A percentile compares a stretch with the other conserved stretches of the same genome.
Conservation (phyloP, 495 filamentous ascomycete genomes). For the Niebla homalea region DNA sequence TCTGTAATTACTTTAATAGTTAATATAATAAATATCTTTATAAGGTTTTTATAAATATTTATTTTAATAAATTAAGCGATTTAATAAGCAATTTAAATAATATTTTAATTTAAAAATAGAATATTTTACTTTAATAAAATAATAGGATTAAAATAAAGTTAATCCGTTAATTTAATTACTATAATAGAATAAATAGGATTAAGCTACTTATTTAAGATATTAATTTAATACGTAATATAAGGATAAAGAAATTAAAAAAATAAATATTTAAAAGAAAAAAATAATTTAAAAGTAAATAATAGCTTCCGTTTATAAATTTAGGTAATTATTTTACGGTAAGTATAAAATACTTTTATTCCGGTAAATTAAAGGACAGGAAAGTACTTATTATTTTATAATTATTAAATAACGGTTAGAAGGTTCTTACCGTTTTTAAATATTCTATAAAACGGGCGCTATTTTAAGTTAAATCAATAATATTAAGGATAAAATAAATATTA, state of each 20-base stretch:
- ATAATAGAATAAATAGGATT: background rate
- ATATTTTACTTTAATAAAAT: background rate
- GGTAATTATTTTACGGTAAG: background rate
- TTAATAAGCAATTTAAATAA: background rate
- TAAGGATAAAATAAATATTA: background rate
- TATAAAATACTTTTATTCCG: too few species aligned
- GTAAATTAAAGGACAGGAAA: too few species aligned
- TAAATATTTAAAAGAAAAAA: too few species aligned
- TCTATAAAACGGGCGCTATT: background rate
- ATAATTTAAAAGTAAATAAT: background rate
- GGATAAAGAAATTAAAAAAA: background rate
- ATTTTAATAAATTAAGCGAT: background rate
- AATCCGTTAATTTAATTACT: background rate
- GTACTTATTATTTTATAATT: too few species aligned
- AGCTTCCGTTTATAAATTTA: background rate
- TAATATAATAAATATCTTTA: background rate
- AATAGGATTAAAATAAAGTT: too few species aligned
- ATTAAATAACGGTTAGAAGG: too few species aligned
- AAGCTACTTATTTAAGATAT: background rate
- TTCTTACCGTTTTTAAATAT: too few species aligned
- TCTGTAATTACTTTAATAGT: too few species aligned
- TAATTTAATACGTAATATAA: background rate
- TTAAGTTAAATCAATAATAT: constrained; percentile 1
- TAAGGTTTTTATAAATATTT: too few species aligned
- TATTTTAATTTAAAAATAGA: constrained; percentile 1